A percentile compares a stretch with the other conserved stretches of the same genome.
These are phyloP conservation scores for Amyloporia xantha DNA, from an alignment of 768 basidiomycete genomes.

Conservation along the genomic window DNA sequence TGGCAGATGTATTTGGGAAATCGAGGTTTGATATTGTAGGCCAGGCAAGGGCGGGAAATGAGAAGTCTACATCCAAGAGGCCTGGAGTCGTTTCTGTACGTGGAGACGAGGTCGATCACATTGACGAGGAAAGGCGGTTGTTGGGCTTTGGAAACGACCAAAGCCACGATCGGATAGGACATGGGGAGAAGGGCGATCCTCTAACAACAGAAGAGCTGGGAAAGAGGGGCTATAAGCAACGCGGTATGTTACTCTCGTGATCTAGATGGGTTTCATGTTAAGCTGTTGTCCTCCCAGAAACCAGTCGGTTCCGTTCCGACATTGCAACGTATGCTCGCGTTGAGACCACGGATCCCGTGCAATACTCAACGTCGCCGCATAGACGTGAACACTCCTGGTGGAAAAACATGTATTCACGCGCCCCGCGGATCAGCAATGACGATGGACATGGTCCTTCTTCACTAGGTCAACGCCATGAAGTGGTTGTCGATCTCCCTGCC, in stretches of 20 bases:
- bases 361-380: neutral
- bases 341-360: neutral
- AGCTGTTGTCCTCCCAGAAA: neutral
- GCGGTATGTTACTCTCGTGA: conserved; percentile 12
- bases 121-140: conserved; percentile 46
- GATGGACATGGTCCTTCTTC: neutral
- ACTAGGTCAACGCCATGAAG: neutral
- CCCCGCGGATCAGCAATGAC: conserved; percentile 12
- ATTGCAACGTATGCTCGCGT: neutral
- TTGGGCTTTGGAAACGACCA: conserved; percentile 38
- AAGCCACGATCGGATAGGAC: no score
- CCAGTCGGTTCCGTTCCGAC: neutral
- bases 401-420: conserved; percentile 13
- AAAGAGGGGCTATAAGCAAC: conserved; percentile 34
- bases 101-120: conserved; percentile 38
- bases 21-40: conserved; percentile 17
- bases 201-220: conserved; percentile 43
- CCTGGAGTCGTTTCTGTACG: conserved; percentile 6
- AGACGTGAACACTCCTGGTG: conserved; percentile 11
- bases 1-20: conserved; percentile 29
- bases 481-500: neutral
- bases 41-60: conserved; percentile 4
- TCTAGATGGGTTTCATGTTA: neutral
- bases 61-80: conserved; percentile 5
- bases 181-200: no score